Base-by-base conservation (phyloP, 495 filamentous ascomycete genomes). In the Jackrogersella multiformis region DNA sequence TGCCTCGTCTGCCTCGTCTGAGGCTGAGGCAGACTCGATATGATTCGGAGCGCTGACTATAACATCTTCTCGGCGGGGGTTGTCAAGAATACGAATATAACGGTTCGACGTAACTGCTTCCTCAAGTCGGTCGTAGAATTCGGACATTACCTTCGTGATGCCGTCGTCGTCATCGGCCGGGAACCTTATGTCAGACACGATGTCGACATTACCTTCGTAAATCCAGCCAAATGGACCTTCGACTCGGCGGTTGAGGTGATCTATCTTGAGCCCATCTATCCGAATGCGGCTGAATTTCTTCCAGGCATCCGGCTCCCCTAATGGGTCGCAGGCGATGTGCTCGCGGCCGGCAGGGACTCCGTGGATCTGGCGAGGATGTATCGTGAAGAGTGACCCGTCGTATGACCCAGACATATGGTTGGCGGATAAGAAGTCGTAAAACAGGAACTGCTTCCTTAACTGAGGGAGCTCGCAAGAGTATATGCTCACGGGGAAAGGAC, bases 181-280 rank as follows among this genome's bases (percentile, higher is more conserved):
- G 64, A 99, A 89, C 87, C 95, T 91, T 55, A 98, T 87, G 67
- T 99, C 96, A 5, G 96, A 92, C 15, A 97, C 90, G 56, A 99
- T 97, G 73, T 99, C 96, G 36, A 99, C 95, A 53, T 91, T 94
- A 6, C 95, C 95, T 76, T 96, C 91, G 70, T 94, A 89, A 36
- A 99, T 99, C 95, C 95, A 99, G 0, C 92, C 94, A 74, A 99
- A 98, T 0, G 94, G 95, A 0, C 95, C 96, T 64, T 95, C 88
- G 4, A 97, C 90, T 28, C 95, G 94, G 32, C 93, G 89, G 72
- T 99, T 99, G 2, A 99, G 82, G 75, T 99, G 95, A 72, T 97
- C 94, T 56, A 99, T 96, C 71, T 90, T 96, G 4, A 99, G 84
- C 7, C 91, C 93, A 72, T 97, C 95, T 64, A 99, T 95, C 13